A percentile compares a stretch with the other conserved stretches of the same genome.
These are phyloP conservation scores for Hygrocybe coccinea DNA, from an alignment of 768 basidiomycete species.

Conservation along the genomic window DNA sequence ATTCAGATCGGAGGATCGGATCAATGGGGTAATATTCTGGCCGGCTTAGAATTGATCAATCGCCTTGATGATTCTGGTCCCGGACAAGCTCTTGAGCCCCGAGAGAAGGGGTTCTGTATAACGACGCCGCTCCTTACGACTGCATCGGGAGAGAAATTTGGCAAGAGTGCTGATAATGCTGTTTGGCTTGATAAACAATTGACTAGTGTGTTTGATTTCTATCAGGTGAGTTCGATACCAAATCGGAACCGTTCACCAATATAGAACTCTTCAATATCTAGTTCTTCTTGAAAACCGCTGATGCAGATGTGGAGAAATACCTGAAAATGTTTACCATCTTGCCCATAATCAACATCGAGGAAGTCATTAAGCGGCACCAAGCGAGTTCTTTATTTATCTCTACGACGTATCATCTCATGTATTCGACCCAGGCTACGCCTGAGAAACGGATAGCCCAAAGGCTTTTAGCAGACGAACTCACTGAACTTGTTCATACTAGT, in stretches of 20 bases:
- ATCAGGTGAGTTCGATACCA: slow-evolving; percentile 63
- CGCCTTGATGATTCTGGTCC: slow-evolving; percentile 34
- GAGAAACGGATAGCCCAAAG: slow-evolving; percentile 45
- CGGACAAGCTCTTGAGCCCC: neutral
- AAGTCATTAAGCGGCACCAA: slow-evolving; percentile 53
- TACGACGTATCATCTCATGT: slow-evolving; percentile 3
- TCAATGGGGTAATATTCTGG: slow-evolving; percentile 97
- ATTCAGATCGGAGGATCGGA: slow-evolving; percentile 96
- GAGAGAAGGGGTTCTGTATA: slow-evolving; percentile 59
- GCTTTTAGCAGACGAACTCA: slow-evolving; percentile 50
- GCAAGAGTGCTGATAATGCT: slow-evolving; percentile 95
- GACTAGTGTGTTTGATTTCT: slow-evolving; percentile 90
- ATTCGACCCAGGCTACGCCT: slow-evolving; percentile 31
- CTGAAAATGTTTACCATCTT: slow-evolving; percentile 82
- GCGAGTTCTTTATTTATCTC: slow-evolving; percentile 31
- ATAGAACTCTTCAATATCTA: slow-evolving; percentile 27
- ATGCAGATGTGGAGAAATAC: slow-evolving; percentile 75
- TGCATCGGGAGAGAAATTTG: slow-evolving; percentile 88
- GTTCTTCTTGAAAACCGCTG: slow-evolving; percentile 85
- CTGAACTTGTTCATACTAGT: slow-evolving; percentile 44
- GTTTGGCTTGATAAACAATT: slow-evolving; percentile 77
- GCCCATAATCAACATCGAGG: slow-evolving; percentile 50
- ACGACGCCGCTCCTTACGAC: slow-evolving; percentile 95
- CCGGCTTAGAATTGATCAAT: slow-evolving; percentile 86
- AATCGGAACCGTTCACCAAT: neutral